These are phyloP conservation scores for Colletotrichum cordylinicola DNA, from an alignment of 2,329 filamentous ascomycete genomes.

Conservation along the genomic window DNA sequence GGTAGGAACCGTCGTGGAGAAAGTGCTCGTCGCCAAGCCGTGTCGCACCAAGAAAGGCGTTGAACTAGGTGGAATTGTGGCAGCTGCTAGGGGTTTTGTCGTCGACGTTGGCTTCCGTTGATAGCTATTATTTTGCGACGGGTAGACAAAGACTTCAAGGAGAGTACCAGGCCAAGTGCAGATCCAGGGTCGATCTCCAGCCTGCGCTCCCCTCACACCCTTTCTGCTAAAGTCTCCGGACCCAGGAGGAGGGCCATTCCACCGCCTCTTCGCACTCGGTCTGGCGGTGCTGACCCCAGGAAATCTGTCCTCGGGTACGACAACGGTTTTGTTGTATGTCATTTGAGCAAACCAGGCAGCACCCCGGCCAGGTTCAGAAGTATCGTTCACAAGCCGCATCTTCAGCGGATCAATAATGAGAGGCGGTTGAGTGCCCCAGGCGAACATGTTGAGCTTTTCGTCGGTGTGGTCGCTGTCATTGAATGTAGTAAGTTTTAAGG, in stretches of 20 bases:
- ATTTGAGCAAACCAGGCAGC: constrained; percentile 61
- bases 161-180: constrained; percentile 63
- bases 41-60: constrained; percentile 14
- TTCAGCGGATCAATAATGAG: constrained; percentile 40
- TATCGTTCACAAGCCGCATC: constrained; percentile 58
- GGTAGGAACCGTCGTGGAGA: not conserved
- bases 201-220: constrained; percentile 36
- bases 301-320: constrained; percentile 51
- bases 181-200: constrained; percentile 62
- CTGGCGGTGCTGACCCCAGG: constrained; percentile 24
- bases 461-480: constrained; percentile 39
- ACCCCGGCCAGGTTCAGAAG: constrained; percentile 50
- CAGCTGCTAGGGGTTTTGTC: not conserved
- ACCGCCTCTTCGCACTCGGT: constrained; percentile 6
- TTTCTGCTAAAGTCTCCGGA: constrained; percentile 41
- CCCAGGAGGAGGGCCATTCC: not conserved
- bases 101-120: constrained; percentile 4
- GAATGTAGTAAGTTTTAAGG: constrained; percentile 42
- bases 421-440: constrained; percentile 62
- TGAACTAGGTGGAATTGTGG: constrained; percentile 18
- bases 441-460: constrained; percentile 27
- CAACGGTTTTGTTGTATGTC: constrained; percentile 61
- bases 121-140: constrained; percentile 54
- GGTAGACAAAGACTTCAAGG: constrained; percentile 64
- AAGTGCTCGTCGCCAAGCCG: not conserved